These are phyloP conservation scores for Ambrosia trifida DNA, from an alignment of 129 eudicot genomes.

Conservation along the genomic window DNA sequence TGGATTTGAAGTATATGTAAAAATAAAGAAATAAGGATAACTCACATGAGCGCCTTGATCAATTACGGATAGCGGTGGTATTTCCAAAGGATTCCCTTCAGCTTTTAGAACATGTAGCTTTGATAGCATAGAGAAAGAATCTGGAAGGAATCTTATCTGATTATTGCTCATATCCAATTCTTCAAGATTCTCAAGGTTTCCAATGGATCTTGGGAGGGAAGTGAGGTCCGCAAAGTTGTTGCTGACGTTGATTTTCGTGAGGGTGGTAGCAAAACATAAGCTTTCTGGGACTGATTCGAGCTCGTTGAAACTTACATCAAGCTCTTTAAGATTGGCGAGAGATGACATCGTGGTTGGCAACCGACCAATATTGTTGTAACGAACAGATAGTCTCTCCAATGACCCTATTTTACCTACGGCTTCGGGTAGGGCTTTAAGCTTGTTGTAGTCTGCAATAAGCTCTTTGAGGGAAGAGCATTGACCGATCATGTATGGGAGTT, in stretches of 20 bases:
- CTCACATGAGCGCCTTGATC: conserved; percentile 69
- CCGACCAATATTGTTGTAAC: conserved; percentile 68
- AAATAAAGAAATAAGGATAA: background rate
- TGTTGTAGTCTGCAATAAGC: conserved; percentile 82
- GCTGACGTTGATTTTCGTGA: conserved; percentile 73
- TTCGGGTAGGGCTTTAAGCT: conserved; percentile 88
- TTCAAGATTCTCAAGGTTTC: conserved; percentile 88
- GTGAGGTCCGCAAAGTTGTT: conserved; percentile 85
- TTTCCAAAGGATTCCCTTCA: conserved; percentile 84
- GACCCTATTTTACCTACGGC: conserved; percentile 72
- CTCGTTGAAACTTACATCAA: conserved; percentile 87
- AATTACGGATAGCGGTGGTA: conserved; percentile 62
- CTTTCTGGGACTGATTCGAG: conserved; percentile 79
- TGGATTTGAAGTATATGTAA: background rate
- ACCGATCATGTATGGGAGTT: conserved; percentile 75
- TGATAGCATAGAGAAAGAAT: conserved; percentile 69
- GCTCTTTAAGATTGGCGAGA: conserved; percentile 60
- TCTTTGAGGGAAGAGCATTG: conserved; percentile 70
- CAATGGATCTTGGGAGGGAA: conserved; percentile 83
- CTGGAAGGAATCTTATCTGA: conserved; percentile 78
- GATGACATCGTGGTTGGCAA: conserved; percentile 87
- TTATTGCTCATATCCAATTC: conserved; percentile 76
- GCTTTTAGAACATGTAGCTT: conserved; percentile 57
- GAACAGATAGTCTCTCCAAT: conserved; percentile 60
- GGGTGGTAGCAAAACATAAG: conserved; percentile 83